phyloP scores from a whole-genome alignment of 345 rosid genomes.

The Lagerstroemia speciosa region DNA sequence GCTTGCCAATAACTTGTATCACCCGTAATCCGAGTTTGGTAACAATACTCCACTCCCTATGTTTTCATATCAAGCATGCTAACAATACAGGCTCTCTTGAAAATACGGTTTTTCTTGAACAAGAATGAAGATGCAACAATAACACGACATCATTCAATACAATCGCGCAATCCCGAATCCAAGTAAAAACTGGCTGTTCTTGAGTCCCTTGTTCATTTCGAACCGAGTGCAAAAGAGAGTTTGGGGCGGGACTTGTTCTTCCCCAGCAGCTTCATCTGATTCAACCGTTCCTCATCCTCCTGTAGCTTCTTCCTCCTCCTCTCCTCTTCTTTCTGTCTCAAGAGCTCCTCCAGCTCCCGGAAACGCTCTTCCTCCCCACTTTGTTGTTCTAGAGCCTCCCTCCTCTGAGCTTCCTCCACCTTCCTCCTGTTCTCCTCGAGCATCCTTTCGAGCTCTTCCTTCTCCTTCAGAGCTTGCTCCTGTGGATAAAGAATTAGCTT shows the following conservation, averaged over 20 bases:
- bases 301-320: conserved; percentile 74
- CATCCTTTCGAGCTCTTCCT: conserved; percentile 68
- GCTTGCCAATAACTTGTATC: too few species aligned
- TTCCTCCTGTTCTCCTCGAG: conserved; percentile 65
- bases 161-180: neutral
- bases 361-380: conserved; percentile 78
- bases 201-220: conserved; percentile 41
- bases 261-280: conserved; percentile 89
- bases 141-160: neutral
- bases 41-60: too few species aligned
- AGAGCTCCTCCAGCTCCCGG: conserved; percentile 70
- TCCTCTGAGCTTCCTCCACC: conserved; percentile 76
- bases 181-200: neutral
- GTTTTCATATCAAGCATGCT: too few species aligned
- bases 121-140: neutral
- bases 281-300: conserved; percentile 82
- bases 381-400: conserved; percentile 81
- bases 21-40: too few species aligned
- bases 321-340: conserved; percentile 76
- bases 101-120: neutral
- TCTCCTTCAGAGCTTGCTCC: conserved; percentile 63
- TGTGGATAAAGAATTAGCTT: conserved; percentile 14
- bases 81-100: neutral
- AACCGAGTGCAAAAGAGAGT: conserved; percentile 76
- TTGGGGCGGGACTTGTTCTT: conserved; percentile 94